phyloP scores from a whole-genome alignment of 2,329 filamentous ascomycete genomes.

The Paraconiothyrium sp. region DNA sequence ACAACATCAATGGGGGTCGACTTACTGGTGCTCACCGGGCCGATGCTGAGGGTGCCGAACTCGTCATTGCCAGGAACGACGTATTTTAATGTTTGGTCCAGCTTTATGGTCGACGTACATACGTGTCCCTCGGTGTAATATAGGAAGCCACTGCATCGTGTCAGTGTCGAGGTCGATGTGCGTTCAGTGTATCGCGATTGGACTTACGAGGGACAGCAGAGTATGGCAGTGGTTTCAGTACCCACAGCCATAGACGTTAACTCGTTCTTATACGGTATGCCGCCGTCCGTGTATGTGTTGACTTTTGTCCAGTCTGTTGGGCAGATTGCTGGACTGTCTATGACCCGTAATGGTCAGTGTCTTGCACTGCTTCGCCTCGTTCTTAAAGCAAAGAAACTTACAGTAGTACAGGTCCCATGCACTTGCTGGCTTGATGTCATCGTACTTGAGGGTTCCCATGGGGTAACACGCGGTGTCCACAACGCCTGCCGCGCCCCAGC shows the following conservation, averaged over 20 bases:
- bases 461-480: neutral
- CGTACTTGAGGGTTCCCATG: neutral
- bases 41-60: neutral
- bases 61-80: slow-evolving; percentile 1
- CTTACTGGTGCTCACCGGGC: neutral
- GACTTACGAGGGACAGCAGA: slow-evolving; percentile 13
- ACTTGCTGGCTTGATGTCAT: neutral
- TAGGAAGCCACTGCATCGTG: neutral
- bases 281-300: neutral
- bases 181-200: neutral
- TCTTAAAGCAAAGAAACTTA: neutral
- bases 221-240: neutral
- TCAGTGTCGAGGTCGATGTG: neutral
- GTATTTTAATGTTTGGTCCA: neutral
- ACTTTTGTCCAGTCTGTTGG: neutral
- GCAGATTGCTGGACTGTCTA: slow-evolving; percentile 9
- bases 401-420: slow-evolving; percentile 2
- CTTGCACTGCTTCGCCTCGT: neutral
- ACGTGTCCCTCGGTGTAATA: neutral
- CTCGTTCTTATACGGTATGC: neutral
- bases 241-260: neutral
- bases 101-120: neutral
- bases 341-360: neutral
- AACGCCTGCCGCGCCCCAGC: neutral
- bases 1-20: neutral